Evolutionary conservation across 148 eudicot genomes (phyloP), one percentile per base, ranked within the genome.

Genomic region (Hydrangea macrophylla): DNA sequence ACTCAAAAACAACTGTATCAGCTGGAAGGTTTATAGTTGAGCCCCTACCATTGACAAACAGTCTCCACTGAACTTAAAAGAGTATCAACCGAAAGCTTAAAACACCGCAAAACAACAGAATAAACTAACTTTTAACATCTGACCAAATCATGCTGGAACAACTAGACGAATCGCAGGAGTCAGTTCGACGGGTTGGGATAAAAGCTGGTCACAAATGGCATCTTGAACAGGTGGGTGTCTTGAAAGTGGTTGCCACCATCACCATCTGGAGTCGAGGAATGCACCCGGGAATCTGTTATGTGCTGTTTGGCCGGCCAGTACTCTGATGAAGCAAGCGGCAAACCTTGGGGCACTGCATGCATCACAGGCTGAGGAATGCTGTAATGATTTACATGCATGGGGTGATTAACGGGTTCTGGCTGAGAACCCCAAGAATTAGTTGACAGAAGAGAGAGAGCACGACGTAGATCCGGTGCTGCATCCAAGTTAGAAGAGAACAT

Each of bases 381-480:
- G 55, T 62, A 37, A 54, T 57, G 70, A 50, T 63, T 68, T 60
- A 67, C 54, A 72, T 66, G 65, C 69, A 70, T 42, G 37, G 75
- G 26, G 53, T 79, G 81, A 70, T 75, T 40, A 65, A 72, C 23
- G 44, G 76, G 65, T 36, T 65, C 79, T 17, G 77, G 83, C 42
- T 68, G 63, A 20, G 81, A 68, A 72, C 75, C 80, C 96, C 89
- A 83, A 4, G 92, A 64, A 64, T 77, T 81, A 71, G 81, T 87
- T 90, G 96, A 90, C 92, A 90, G 96, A 90, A 90, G 96, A 90
- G 96, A 90, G 96, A 87, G 96, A 90, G 96, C 96, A 90, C 88
- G 70, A 48, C 54, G 82, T 73, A 83, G 65, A 62, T 87, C 85
- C 68, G 75, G 83, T 75, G 79, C 78, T 62, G 83, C 86, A 72